phyloP scores from a whole-genome alignment of 1,139 yeast species.

The Ogataea hybrid region DNA sequence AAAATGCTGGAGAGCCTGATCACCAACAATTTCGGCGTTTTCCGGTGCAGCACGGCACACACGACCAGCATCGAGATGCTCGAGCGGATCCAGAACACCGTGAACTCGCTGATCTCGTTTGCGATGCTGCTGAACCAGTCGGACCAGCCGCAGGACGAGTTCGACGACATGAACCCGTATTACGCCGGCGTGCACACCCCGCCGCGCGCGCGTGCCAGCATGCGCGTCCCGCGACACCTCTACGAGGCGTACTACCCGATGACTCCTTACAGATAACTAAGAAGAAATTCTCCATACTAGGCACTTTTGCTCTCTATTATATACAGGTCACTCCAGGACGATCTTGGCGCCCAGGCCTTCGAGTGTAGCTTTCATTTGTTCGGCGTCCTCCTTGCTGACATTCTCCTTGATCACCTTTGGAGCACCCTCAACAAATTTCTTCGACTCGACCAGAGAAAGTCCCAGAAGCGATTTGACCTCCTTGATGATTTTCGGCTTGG shows the following conservation, averaged over 20 bases:
- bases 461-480: constrained; percentile 93
- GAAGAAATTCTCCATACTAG: neutral
- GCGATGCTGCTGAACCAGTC: constrained; percentile 22
- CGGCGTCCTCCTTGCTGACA: constrained; percentile 86
- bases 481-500: constrained; percentile 96
- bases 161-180: constrained; percentile 10
- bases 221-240: constrained; percentile 8
- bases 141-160: constrained; percentile 14
- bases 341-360: constrained; percentile 97
- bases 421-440: constrained; percentile 96
- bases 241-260: constrained; percentile 9
- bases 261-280: constrained; percentile 7
- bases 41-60: constrained; percentile 31
- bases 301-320: constrained; percentile 3
- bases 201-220: constrained; percentile 7
- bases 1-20: constrained; percentile 13
- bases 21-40: constrained; percentile 25
- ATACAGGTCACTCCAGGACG: constrained; percentile 60
- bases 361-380: constrained; percentile 85
- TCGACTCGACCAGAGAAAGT: constrained; percentile 90
- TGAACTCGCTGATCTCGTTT: constrained; percentile 30
- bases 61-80: constrained; percentile 25
- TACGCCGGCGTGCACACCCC: constrained; percentile 2
- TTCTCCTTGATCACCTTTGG: constrained; percentile 90
- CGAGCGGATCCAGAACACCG: constrained; percentile 31